Evolutionary conservation across 257 asterid species (phyloP).

Genomic region (Hygrophila difformis): DNA sequence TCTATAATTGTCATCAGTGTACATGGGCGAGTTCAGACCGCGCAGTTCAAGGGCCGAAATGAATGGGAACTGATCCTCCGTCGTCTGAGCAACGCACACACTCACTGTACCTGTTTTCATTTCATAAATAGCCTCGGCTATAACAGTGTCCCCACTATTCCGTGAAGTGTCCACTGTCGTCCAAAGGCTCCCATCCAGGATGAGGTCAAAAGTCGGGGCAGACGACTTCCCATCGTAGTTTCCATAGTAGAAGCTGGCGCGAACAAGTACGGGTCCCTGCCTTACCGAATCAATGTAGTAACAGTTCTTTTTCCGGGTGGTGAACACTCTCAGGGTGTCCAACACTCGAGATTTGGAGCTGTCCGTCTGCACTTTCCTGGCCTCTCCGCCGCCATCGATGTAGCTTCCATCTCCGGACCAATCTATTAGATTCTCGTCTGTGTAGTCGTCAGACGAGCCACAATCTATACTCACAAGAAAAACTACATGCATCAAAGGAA

Average conservation of each 20-base stretch:
- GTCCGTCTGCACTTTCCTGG: constrained; percentile 7
- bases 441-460: constrained; percentile 19
- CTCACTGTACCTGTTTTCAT: constrained; percentile 25
- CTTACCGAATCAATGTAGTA: constrained; percentile 29
- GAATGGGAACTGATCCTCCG: constrained; percentile 40
- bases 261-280: constrained; percentile 32
- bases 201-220: constrained; percentile 54
- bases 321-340: constrained; percentile 51
- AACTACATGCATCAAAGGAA: no score
- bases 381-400: constrained; percentile 17
- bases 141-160: neutral
- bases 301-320: constrained; percentile 23
- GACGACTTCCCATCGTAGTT: constrained; percentile 45
- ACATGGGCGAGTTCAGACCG: constrained; percentile 41
- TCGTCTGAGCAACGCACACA: constrained; percentile 46
- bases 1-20: constrained; percentile 5
- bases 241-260: constrained; percentile 60
- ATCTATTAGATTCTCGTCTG: constrained; percentile 13
- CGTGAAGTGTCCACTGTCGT: constrained; percentile 20
- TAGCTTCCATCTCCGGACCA: constrained; percentile 29
- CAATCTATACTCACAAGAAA: constrained; percentile 32
- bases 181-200: constrained; percentile 54
- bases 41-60: constrained; percentile 58
- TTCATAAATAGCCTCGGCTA: constrained; percentile 35
- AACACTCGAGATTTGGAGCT: constrained; percentile 17